A percentile compares a stretch with the other conserved stretches of the same genome.
Evolutionary conservation across 305 asterid genomes (phyloP).

Genomic region (Fraxinus floribunda): DNA sequence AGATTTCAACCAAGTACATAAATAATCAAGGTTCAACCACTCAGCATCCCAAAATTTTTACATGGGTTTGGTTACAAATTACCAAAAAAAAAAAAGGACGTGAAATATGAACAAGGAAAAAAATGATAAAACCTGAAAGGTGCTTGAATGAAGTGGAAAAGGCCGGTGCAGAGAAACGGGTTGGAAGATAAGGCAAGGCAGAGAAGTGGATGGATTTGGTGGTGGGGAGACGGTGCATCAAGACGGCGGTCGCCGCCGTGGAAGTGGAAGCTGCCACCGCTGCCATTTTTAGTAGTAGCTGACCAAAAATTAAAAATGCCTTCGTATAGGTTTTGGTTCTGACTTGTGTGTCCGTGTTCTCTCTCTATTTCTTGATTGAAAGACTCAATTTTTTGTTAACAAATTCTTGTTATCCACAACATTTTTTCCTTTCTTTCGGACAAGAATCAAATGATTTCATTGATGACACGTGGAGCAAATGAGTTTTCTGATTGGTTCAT

Average conservation of each 20-base stretch:
- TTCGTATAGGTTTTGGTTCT: background rate
- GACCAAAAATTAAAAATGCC: background rate
- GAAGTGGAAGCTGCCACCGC: constrained; percentile 91
- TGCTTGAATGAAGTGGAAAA: constrained; percentile 42
- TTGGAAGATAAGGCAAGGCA: constrained; percentile 55
- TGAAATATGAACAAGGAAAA: background rate
- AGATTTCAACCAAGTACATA: background rate
- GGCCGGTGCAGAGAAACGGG: constrained; percentile 35
- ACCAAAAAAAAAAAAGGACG: background rate
- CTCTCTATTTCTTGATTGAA: constrained; percentile 24
- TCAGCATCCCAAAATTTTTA: background rate
- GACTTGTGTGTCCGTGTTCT: constrained; percentile 31
- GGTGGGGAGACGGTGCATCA: constrained; percentile 53
- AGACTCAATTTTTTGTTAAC: background rate
- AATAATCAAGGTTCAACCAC: background rate
- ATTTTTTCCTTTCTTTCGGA: constrained; percentile 25
- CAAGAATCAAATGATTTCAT: constrained; percentile 34
- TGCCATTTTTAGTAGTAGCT: constrained; percentile 51
- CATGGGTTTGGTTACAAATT: background rate
- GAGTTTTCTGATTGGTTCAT: constrained; percentile 54
- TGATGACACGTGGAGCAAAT: constrained; percentile 50
- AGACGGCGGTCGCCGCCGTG: constrained; percentile 83
- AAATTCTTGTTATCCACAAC: constrained; percentile 40
- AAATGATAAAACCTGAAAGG: constrained; percentile 46
- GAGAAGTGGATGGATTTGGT: constrained; percentile 41